Evolutionary conservation across 2,329 filamentous ascomycete species (phyloP).

Genomic region (Fusarium sp.): DNA sequence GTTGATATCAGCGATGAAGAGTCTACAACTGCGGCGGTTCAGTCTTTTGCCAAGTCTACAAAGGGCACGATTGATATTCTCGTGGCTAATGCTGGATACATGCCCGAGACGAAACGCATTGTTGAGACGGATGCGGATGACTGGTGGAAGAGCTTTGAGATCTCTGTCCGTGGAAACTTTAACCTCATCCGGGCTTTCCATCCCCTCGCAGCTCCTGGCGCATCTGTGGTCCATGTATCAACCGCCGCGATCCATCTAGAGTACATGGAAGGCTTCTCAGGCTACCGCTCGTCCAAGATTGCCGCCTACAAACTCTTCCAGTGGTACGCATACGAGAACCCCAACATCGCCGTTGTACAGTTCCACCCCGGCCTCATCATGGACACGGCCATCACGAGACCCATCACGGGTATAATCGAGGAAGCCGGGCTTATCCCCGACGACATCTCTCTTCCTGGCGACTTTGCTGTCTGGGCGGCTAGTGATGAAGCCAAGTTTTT

Average conservation of each 20-base stretch:
- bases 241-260: constrained; percentile 42
- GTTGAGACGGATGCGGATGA: constrained; percentile 38
- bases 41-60: constrained; percentile 35
- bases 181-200: constrained; percentile 50
- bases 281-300: constrained; percentile 62
- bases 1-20: constrained; percentile 51
- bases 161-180: constrained; percentile 51
- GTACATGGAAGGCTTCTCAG: constrained; percentile 49
- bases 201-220: constrained; percentile 43
- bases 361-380: constrained; percentile 61
- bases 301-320: constrained; percentile 60
- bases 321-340: constrained; percentile 58
- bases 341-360: constrained; percentile 56
- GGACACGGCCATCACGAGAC: constrained; percentile 49
- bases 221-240: constrained; percentile 48
- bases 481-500: constrained; percentile 63
- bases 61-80: constrained; percentile 56
- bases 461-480: constrained; percentile 63
- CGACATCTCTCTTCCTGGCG: constrained; percentile 54
- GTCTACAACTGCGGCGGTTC: constrained; percentile 29
- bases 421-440: constrained; percentile 31
- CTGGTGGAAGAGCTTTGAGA: constrained; percentile 50
- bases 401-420: constrained; percentile 23
- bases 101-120: constrained; percentile 33
- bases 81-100: constrained; percentile 52